Evolutionary conservation across 345 rosid species (phyloP).

Genomic region (Acer campestre): DNA sequence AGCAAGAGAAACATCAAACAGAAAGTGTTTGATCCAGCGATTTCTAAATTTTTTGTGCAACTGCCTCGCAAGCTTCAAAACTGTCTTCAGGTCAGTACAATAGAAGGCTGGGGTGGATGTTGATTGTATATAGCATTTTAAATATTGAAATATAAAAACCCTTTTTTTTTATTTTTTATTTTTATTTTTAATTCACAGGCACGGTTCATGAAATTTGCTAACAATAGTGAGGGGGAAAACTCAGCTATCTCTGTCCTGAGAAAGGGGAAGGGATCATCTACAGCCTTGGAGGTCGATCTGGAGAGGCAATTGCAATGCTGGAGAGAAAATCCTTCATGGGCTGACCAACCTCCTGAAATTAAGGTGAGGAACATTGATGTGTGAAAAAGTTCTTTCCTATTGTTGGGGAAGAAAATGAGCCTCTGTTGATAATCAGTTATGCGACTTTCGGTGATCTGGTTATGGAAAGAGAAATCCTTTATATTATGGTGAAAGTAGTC

Average conservation of each 20-base stretch:
- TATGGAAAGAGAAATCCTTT: too few species aligned
- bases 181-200: slow-evolving; percentile 42
- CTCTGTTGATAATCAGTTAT: too few species aligned
- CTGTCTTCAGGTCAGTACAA: slow-evolving; percentile 48
- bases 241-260: slow-evolving; percentile 31
- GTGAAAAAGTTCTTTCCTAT: neutral
- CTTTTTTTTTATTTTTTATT: slow-evolving; percentile 15
- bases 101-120: neutral
- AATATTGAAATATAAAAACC: neutral
- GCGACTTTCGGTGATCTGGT: too few species aligned
- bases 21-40: slow-evolving; percentile 57
- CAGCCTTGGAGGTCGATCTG: slow-evolving; percentile 42
- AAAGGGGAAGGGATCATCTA: slow-evolving; percentile 43
- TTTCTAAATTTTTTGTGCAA: slow-evolving; percentile 49
- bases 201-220: slow-evolving; percentile 50
- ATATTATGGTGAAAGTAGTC: too few species aligned
- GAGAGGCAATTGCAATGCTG: slow-evolving; percentile 72
- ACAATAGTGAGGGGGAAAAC: slow-evolving; percentile 34
- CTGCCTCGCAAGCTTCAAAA: slow-evolving; percentile 57
- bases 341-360: slow-evolving; percentile 55
- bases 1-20: slow-evolving; percentile 31
- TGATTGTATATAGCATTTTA: neutral
- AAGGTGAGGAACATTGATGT: slow-evolving; percentile 44
- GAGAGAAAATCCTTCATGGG: slow-evolving; percentile 82
- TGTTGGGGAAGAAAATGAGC: too few species aligned